These are phyloP conservation scores for Annulohypoxylon truncatum DNA, from an alignment of 2,329 filamentous ascomycete genomes.

Conservation along the genomic window DNA sequence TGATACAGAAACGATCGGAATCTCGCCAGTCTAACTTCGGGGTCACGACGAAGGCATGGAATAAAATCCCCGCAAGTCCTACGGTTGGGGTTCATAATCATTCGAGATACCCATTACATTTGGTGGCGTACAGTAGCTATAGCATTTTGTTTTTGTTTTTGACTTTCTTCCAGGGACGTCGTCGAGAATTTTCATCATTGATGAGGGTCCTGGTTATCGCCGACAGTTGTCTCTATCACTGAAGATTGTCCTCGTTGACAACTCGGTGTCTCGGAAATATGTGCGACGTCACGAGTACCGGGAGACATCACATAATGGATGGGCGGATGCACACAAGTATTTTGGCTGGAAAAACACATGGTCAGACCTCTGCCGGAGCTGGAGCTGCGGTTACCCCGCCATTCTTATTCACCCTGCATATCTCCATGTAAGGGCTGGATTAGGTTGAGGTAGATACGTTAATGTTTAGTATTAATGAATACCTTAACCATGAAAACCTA, in stretches of 20 bases:
- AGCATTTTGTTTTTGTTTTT: not conserved
- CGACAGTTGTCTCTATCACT: not conserved
- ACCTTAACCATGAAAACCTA: not conserved
- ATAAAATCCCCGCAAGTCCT: not conserved
- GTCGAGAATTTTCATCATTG: not conserved
- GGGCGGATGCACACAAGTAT: not conserved
- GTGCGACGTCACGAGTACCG: not conserved
- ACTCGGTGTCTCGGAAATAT: not conserved
- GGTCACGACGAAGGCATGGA: conserved; percentile 4
- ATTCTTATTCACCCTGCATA: conserved; percentile 6
- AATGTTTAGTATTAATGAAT: conserved; percentile 3
- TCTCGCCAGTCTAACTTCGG: not conserved
- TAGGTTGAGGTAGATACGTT: not conserved
- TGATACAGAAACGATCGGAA: conserved; percentile 4
- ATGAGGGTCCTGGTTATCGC: not conserved
- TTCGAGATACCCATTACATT: conserved; percentile 41
- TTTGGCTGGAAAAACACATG: not conserved
- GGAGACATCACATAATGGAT: not conserved
- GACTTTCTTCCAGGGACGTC: not conserved
- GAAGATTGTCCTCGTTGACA: not conserved
- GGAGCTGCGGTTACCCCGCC: conserved; percentile 29
- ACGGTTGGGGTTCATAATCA: conserved; percentile 19
- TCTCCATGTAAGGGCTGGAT: not conserved
- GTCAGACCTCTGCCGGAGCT: not conserved
- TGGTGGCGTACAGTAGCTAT: not conserved